Evolutionary conservation across 805 yeast genomes (phyloP), one percentile per base, ranked within the genome.

Genomic region (Wickerhamiella azymoides): DNA sequence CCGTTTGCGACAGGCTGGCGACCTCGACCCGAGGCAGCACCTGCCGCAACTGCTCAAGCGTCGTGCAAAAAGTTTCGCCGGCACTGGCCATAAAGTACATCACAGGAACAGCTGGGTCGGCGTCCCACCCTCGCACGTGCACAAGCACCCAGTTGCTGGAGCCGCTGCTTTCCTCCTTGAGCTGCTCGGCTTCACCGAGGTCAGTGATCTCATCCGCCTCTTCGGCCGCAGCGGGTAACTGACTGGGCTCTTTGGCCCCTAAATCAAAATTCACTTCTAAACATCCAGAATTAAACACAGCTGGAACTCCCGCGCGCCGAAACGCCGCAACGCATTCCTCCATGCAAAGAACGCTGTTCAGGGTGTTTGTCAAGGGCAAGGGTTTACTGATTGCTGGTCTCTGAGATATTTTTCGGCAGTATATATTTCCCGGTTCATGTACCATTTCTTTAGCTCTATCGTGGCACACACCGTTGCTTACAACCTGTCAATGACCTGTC

Each of bases 91-190:
- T 13, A 43, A 61, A 50, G 40, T 55, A 60, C 14, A 61, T 51
- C 30, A 59, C 60, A 0, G 65, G 65, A 6, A 58, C 52, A 3
- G 32, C 39, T 8, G 59, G 57, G 27, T 56, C 59, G 2, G 60
- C 61, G 13, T 49, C 39, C 65, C 65, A 61, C 13, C 52, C 53
- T 11, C 44, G 27, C 1, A 60, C 44, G 18, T 49, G 39, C 11
- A 41, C 8, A 7, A 27, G 9, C 9, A 33, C 25, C 44, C 44
- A 41, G 10, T 21, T 21, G 24, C 24, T 21, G 6, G 24, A 21
- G 24, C 6, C n/a, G n/a, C n/a, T n/a, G n/a, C n/a, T n/a, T n/a
- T n/a, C n/a, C n/a, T n/a, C n/a, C n/a, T n/a, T n/a, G n/a, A n/a
- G n/a, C n/a, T n/a, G n/a, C n/a, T n/a, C n/a, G n/a, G n/a, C n/a